Percentiles rank a stretch among this genome's conserved stretches.
Evolutionary conservation across 2,329 filamentous ascomycete species (phyloP).

Genomic region (Leptosphaerulina australis): DNA sequence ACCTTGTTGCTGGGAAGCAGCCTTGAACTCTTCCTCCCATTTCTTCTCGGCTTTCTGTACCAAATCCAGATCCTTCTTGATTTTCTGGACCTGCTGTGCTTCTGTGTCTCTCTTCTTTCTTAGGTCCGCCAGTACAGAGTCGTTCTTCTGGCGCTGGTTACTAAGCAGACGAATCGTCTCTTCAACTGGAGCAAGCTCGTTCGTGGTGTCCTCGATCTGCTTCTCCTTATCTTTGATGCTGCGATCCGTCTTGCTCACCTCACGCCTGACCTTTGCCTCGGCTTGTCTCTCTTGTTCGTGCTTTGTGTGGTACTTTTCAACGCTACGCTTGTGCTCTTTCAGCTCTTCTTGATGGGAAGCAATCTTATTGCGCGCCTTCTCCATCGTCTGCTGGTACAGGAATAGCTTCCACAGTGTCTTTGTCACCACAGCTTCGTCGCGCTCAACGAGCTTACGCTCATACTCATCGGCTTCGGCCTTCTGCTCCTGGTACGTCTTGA

Average conservation of each 20-base stretch:
- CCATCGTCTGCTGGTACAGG: slow-evolving; percentile 91
- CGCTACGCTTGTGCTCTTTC: slow-evolving; percentile 86
- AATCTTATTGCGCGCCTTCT: slow-evolving; percentile 88
- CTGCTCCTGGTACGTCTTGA: slow-evolving; percentile 96
- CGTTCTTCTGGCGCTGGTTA: slow-evolving; percentile 71
- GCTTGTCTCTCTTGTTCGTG: slow-evolving; percentile 83
- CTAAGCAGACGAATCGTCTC: slow-evolving; percentile 83
- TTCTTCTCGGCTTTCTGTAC: slow-evolving; percentile 90
- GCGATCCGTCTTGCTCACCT: slow-evolving; percentile 81
- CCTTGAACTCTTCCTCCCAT: slow-evolving; percentile 87
- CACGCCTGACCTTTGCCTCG: slow-evolving; percentile 76
- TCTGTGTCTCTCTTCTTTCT: slow-evolving; percentile 78
- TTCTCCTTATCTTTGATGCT: slow-evolving; percentile 85
- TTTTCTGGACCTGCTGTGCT: slow-evolving; percentile 69
- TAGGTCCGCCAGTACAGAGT: slow-evolving; percentile 71
- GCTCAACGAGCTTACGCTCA: slow-evolving; percentile 85
- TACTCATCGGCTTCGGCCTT: slow-evolving; percentile 95
- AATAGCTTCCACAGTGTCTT: slow-evolving; percentile 97
- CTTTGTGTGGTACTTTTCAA: slow-evolving; percentile 80
- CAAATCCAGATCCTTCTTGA: slow-evolving; percentile 77
- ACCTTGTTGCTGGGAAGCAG: slow-evolving; percentile 83
- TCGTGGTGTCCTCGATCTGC: slow-evolving; percentile 84
- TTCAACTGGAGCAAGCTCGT: slow-evolving; percentile 83
- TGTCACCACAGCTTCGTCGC: slow-evolving; percentile 87
- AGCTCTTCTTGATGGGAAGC: slow-evolving; percentile 93